Conservation (phyloP, 1,139 yeast genomes). For the Zygosaccharomyces sapae region DNA sequence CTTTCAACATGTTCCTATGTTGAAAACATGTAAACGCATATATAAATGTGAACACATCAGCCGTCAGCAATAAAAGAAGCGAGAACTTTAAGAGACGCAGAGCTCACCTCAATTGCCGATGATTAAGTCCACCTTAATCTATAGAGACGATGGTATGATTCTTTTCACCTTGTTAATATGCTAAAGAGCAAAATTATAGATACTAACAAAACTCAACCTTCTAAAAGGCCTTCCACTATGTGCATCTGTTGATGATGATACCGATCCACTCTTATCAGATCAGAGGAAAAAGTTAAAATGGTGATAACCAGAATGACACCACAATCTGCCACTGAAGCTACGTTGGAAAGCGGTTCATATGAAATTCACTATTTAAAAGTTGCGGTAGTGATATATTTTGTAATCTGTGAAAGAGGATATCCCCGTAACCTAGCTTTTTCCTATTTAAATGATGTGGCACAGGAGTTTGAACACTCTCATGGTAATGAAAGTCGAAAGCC, state of each 20-base stretch:
- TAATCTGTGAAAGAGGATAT: constrained; percentile 71
- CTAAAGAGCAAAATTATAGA: not conserved
- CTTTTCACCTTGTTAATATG: not conserved
- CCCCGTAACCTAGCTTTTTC: constrained; percentile 91
- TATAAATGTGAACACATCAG: too few species aligned
- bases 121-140: constrained; percentile 71
- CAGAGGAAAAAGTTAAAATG: constrained; percentile 84
- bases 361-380: constrained; percentile 71
- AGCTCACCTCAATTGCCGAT: constrained; percentile 29
- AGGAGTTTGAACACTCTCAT: constrained; percentile 77
- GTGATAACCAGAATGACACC: constrained; percentile 73
- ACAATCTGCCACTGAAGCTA: constrained; percentile 79
- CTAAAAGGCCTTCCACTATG: constrained; percentile 75
- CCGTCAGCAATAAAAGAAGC: not conserved
- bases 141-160: constrained; percentile 67
- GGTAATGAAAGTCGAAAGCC: constrained; percentile 64
- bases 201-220: constrained; percentile 9
- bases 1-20: too few species aligned
- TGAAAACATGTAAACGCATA: not conserved
- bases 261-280: constrained; percentile 52
- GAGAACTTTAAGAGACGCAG: not conserved
- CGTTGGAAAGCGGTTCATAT: constrained; percentile 72
- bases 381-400: constrained; percentile 65
- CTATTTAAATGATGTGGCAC: constrained; percentile 73
- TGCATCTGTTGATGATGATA: constrained; percentile 87